A percentile compares a stretch with the other conserved stretches of the same genome.
phyloP scores from a whole-genome alignment of 495 filamentous ascomycete genomes.

The Neurospora tetraspora region DNA sequence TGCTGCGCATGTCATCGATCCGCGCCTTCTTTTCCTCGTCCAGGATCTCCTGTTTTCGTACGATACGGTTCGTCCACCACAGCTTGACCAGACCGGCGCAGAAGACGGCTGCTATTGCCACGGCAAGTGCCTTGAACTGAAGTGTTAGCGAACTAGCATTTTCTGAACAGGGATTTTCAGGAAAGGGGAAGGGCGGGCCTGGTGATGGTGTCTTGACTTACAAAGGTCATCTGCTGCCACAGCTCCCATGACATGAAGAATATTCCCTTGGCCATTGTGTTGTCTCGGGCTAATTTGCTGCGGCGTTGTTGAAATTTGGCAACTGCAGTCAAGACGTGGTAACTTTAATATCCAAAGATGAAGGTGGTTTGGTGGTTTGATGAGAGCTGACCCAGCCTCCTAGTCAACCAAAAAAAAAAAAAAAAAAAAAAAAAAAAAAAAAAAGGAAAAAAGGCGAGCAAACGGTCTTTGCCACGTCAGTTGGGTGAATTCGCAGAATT shows the following conservation, averaged over 20 bases:
- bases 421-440: not conserved
- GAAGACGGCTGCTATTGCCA: conserved; percentile 42
- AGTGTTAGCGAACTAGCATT: conserved; percentile 13
- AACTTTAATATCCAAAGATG: not conserved
- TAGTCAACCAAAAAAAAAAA: not conserved
- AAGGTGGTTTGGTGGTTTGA: not conserved
- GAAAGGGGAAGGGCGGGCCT: not conserved
- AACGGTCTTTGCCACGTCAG: not conserved
- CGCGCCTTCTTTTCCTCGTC: conserved; percentile 55
- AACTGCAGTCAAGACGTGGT: not conserved
- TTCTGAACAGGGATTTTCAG: not conserved
- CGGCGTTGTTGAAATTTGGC: not conserved
- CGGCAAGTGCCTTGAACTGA: conserved; percentile 30
- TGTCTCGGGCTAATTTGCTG: not conserved
- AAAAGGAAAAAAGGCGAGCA: not conserved
- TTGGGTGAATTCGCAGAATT: not conserved
- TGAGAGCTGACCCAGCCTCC: not conserved
- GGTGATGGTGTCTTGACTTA: conserved; percentile 36
- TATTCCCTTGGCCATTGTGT: conserved; percentile 14
- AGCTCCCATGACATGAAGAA: conserved; percentile 75
- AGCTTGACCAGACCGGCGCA: conserved; percentile 44
- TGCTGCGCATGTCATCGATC: conserved; percentile 43
- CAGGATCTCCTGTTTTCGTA: conserved; percentile 53
- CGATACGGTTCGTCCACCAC: conserved; percentile 51
- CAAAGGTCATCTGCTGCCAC: conserved; percentile 89